Evolutionary conservation across 2,329 filamentous ascomycete species (phyloP), one percentile per base, ranked within the genome.

Genomic region (Trichoderma endophyticum): DNA sequence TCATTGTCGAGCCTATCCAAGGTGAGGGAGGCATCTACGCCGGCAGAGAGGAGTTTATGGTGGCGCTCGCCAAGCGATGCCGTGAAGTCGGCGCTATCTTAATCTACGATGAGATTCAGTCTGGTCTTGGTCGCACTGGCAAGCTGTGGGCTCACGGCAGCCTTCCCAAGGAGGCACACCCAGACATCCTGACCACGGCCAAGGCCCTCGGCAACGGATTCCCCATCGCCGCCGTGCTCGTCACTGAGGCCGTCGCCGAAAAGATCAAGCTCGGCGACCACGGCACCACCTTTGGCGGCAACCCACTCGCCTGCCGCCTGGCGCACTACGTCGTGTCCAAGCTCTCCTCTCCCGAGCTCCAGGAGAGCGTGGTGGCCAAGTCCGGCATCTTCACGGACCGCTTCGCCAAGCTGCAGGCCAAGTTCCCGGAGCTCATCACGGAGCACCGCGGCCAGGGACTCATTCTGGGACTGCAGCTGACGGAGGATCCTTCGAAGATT

Each of bases 121-220:
- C 94, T 81, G 96, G 96, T 68, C 86, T 99, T 39, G 90, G 91
- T 30, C 91, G 96, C 67, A 98, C 96, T 1, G 96, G 96, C 43
- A 87, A 86, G 14, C 87, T 99, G 77, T 99, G 96, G 96, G 96
- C 96, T 0, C 95, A 99, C 79, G 87, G 86, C 12, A 85, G 86
- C 72, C 87, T 96, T 28, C 92, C 93, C 43, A 84, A 87, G 76
- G 91, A 93, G 75, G 94, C 94, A 2, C 96, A 99, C 80, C 96
- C 96, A 7, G 96, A 99, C 78, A 91, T 99, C 75, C 83, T 99
- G 74, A 98, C 95, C 15, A 95, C 93, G 0, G 96, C 96, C 71
- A 99, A 99, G 85, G 96, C 96, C 1, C 90, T 99, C 2, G 96
- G 96, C 18, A 99, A 99, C 79, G 96, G 96, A 6, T 95, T 98